A percentile compares a stretch with the other conserved stretches of the same genome.
Evolutionary conservation across 345 rosid species (phyloP).

Genomic region (Eucalyptus polybractea): DNA sequence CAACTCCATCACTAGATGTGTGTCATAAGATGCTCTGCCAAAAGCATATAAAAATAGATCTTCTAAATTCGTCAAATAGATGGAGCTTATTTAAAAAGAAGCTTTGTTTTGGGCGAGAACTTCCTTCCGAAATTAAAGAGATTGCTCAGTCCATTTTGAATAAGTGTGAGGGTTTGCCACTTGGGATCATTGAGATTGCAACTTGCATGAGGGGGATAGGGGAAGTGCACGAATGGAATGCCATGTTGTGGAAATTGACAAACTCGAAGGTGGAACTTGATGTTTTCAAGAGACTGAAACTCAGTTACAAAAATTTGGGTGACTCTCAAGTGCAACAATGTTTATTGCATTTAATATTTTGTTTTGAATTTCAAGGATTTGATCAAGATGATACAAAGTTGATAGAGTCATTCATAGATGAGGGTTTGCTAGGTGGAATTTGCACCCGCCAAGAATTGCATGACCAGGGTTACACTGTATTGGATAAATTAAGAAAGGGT

Average conservation of each 20-base stretch:
- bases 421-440: background rate
- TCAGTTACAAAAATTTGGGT: background rate
- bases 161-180: constrained; percentile 2
- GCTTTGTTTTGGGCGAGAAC: background rate
- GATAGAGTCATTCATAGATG: background rate
- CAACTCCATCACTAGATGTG: background rate
- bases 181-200: background rate
- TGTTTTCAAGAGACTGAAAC: background rate
- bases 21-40: background rate
- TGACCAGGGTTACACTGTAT: fast-evolving
- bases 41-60: background rate
- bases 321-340: background rate
- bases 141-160: background rate
- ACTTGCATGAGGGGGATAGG: background rate
- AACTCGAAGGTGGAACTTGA: background rate
- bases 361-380: fast-evolving
- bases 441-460: fast-evolving
- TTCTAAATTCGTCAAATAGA: fast-evolving
- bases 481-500: background rate
- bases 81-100: fast-evolving
- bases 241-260: background rate
- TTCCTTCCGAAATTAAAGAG: fast-evolving
- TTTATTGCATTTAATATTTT: constrained; percentile 4
- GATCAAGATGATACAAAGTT: fast-evolving
- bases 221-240: background rate